These are phyloP conservation scores for Rhizopogon roseolus DNA, from an alignment of 768 basidiomycete genomes.

Conservation along the genomic window DNA sequence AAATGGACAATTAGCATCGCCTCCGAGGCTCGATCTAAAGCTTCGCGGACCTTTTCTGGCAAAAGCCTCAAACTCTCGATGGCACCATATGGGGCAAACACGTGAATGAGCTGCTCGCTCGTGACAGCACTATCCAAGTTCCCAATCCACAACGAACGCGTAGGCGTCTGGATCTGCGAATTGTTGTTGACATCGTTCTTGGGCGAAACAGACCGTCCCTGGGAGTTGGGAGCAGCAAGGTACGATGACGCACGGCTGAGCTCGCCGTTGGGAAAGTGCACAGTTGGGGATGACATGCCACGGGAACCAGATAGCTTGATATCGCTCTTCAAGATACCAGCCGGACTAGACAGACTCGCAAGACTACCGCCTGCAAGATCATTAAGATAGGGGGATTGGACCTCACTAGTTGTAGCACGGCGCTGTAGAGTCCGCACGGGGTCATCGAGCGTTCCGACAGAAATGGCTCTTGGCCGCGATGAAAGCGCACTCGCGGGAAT, in stretches of 20 bases:
- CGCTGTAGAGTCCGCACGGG: constrained; percentile 66
- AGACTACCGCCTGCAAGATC: constrained; percentile 43
- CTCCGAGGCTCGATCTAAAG: not conserved
- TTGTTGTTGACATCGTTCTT: constrained; percentile 63
- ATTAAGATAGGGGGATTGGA: constrained; percentile 50
- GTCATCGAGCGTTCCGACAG: constrained; percentile 85
- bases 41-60: constrained; percentile 81
- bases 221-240: constrained; percentile 60
- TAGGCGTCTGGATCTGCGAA: constrained; percentile 86
- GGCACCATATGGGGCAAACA: constrained; percentile 94
- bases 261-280: constrained; percentile 70
- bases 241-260: constrained; percentile 60
- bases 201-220: constrained; percentile 77
- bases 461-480: constrained; percentile 74
- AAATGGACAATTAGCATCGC: constrained; percentile 11
- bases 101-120: constrained; percentile 90
- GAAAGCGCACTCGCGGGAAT: constrained; percentile 35
- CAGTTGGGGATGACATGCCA: constrained; percentile 39
- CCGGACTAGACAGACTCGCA: constrained; percentile 20
- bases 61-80: constrained; percentile 93
- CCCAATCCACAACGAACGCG: constrained; percentile 96
- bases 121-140: constrained; percentile 94
- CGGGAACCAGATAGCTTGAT: constrained; percentile 43
- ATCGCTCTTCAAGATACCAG: constrained; percentile 57
- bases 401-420: constrained; percentile 53